phyloP scores from a whole-genome alignment of 2,329 filamentous ascomycete species.

The Sarocladium kiliense region DNA sequence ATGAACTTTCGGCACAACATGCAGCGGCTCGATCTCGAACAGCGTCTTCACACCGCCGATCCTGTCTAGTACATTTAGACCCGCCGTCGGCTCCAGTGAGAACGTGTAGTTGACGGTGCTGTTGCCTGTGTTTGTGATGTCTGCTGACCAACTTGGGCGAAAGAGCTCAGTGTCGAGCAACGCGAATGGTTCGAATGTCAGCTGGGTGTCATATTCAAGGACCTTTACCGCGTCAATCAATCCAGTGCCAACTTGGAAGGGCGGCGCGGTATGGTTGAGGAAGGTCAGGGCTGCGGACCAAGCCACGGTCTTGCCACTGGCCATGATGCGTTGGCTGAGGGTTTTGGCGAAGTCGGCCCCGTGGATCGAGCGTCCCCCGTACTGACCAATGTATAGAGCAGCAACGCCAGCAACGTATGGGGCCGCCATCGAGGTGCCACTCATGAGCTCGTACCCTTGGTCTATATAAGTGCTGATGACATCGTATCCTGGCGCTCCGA shows the following conservation, averaged over 20 bases:
- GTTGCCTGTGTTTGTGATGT: conserved; percentile 39
- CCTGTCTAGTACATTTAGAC: conserved; percentile 26
- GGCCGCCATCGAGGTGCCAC: conserved; percentile 52
- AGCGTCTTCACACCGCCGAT: conserved; percentile 23
- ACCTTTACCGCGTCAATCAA: conserved; percentile 40
- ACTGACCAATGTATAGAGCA: conserved; percentile 37
- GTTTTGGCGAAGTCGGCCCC: conserved; percentile 28
- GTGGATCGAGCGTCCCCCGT: conserved; percentile 34
- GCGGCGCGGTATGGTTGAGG: conserved; percentile 22
- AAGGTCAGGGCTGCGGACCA: conserved; percentile 21
- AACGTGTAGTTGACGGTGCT: conserved; percentile 35
- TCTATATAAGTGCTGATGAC: conserved; percentile 45
- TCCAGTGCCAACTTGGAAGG: conserved; percentile 40
- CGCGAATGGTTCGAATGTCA: conserved; percentile 37
- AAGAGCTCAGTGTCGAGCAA: conserved; percentile 46
- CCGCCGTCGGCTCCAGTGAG: conserved; percentile 34
- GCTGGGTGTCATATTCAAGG: conserved; percentile 28
- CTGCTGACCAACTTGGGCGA: conserved; percentile 23
- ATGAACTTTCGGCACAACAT: conserved; percentile 22
- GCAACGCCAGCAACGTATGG: conserved; percentile 49
- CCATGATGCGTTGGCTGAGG: conserved; percentile 27
- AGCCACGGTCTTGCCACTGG: conserved; percentile 26
- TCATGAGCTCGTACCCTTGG: conserved; percentile 37
- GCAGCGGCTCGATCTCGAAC: conserved; percentile 21
- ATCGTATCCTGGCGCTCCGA: conserved; percentile 42